Conservation (phyloP, 306 rosid species). For the Quillaja saponaria region DNA sequence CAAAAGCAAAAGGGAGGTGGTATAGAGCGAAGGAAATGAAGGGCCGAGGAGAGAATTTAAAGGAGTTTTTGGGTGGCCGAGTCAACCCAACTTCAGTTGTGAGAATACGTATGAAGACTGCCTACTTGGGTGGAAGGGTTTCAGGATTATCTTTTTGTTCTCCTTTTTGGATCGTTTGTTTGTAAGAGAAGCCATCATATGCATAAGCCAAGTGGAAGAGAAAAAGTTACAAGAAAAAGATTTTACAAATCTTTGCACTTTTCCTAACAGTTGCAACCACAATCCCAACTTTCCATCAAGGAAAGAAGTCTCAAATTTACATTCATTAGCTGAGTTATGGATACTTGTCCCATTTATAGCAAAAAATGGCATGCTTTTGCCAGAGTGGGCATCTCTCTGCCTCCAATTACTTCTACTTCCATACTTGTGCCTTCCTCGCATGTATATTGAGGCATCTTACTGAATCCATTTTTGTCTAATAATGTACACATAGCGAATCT, state of each 20-base stretch:
- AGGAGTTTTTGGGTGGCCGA: conserved; percentile 55
- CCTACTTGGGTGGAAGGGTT: conserved; percentile 63
- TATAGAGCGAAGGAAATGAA: conserved; percentile 39
- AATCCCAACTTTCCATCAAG: conserved; percentile 52
- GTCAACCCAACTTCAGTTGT: conserved; percentile 61
- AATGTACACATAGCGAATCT: conserved; percentile 58
- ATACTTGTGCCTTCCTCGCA: conserved; percentile 44
- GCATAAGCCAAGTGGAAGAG: conserved; percentile 62
- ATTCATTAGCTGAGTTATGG: conserved; percentile 43
- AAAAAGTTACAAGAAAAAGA: conserved; percentile 72
- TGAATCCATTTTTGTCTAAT: conserved; percentile 46
- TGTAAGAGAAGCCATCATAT: conserved; percentile 52
- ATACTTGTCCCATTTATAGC: conserved; percentile 56
- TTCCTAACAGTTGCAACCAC: conserved; percentile 73
- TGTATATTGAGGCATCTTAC: conserved; percentile 42
- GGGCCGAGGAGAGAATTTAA: conserved; percentile 62
- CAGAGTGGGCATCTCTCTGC: conserved; percentile 38
- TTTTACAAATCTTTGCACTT: conserved; percentile 75
- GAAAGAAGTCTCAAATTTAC: conserved; percentile 38
- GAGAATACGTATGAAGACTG: conserved; percentile 75
- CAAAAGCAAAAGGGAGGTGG: conserved; percentile 39
- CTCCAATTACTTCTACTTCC: conserved; percentile 33
- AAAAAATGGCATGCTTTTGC: conserved; percentile 33
- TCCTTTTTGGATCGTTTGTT: conserved; percentile 51
- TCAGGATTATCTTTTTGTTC: conserved; percentile 55